Evolutionary conservation across 2,329 filamentous ascomycete species (phyloP).

Genomic region (Talaromyces islandicus): DNA sequence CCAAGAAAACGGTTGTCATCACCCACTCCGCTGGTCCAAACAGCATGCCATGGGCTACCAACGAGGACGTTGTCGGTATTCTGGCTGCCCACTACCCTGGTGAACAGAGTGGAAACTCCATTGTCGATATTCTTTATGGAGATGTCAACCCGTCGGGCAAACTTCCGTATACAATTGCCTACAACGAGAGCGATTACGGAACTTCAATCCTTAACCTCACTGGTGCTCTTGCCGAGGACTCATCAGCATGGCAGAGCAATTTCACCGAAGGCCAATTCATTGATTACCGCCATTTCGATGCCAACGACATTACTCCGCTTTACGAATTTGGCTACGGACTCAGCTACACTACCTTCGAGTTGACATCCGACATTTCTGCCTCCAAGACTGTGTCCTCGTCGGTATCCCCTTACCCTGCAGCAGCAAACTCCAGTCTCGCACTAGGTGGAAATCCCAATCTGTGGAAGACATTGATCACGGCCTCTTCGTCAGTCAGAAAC

Average conservation of each 20-base stretch:
- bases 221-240: conserved; percentile 16
- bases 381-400: background rate
- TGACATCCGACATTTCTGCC: conserved; percentile 40
- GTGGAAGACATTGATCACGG: background rate
- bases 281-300: conserved; percentile 76
- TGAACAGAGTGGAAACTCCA: conserved; percentile 74
- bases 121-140: conserved; percentile 72
- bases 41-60: conserved; percentile 43
- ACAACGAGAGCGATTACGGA: conserved; percentile 72
- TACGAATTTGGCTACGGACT: conserved; percentile 53
- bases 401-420: background rate
- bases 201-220: conserved; percentile 55
- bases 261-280: conserved; percentile 75
- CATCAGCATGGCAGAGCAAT: conserved; percentile 61
- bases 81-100: conserved; percentile 80
- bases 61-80: conserved; percentile 51
- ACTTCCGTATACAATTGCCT: conserved; percentile 61
- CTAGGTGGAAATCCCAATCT: conserved; percentile 9
- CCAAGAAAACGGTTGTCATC: conserved; percentile 62
- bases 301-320: conserved; percentile 23
- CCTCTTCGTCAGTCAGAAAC: conserved; percentile 41
- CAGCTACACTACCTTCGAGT: conserved; percentile 67
- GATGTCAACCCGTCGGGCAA: conserved; percentile 69
- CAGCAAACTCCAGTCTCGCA: background rate
- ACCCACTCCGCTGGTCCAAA: conserved; percentile 70